These are phyloP conservation scores for Colletotrichum horii DNA, from an alignment of 2,329 filamentous ascomycete species.

Conservation along the genomic window DNA sequence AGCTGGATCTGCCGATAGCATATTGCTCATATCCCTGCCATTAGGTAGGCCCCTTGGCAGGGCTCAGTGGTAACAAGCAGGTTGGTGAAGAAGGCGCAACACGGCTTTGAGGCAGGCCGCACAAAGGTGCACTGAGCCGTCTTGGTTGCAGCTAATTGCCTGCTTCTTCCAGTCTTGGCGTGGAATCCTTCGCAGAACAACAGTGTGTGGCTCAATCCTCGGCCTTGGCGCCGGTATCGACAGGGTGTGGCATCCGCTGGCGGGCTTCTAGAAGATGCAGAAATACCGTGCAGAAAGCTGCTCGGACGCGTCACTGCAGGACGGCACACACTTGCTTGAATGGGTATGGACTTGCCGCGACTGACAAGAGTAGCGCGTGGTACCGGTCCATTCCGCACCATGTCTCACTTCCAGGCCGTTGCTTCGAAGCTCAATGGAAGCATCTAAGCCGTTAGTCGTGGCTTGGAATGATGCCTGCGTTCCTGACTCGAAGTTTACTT, in stretches of 20 bases:
- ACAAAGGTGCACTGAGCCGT: not conserved
- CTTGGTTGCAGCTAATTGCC: not conserved
- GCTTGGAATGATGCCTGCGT: not conserved
- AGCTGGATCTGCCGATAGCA: not conserved
- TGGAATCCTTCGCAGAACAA: not conserved
- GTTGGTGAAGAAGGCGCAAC: not conserved
- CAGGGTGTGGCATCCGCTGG: not conserved
- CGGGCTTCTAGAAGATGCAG: constrained; percentile 9
- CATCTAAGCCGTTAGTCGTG: not conserved
- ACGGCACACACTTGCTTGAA: not conserved
- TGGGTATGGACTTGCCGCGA: not conserved
- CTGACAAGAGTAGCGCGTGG: not conserved
- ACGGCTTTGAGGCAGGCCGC: not conserved
- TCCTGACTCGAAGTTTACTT: not conserved
- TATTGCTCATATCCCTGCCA: not conserved
- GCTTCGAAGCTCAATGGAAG: not conserved
- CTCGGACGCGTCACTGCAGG: not conserved
- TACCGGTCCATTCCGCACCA: not conserved
- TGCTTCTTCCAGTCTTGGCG: not conserved
- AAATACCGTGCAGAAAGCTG: not conserved
- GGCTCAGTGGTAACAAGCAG: not conserved
- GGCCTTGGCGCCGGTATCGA: not conserved
- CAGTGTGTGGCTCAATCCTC: not conserved
- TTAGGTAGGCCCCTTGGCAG: not conserved
- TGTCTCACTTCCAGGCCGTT: not conserved